Base-by-base conservation (phyloP, 2,329 filamentous ascomycete species). In the Botrytis deweyae region DNA sequence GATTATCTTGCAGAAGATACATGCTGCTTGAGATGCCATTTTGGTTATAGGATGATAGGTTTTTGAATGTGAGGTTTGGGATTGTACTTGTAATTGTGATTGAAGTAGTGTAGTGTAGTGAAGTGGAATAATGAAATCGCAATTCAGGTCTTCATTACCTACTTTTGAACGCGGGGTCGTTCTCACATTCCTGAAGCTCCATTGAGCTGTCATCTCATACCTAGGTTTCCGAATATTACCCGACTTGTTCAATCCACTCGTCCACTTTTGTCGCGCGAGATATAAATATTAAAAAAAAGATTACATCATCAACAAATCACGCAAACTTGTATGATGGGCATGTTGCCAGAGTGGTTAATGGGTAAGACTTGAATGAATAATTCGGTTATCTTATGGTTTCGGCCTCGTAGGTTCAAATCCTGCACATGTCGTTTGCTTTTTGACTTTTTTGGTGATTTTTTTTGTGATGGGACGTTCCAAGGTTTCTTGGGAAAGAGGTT, bases 1-100 rank as follows among this genome's bases (percentile, higher is more conserved):
- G 86, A 99, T 92, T 82, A 99, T 98, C 84, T 94, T 97, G 88
- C 96, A 99, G 86, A 99, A 99, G 81, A 98, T 94, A 83, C 96
- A 99, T 76, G 91, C 87, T 72, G 91, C 87, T 68, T 68, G 66
- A 22, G 66, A 68, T 8, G 66, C 49, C 66, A 68, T 68, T 29
- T 40, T 58, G 25, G 10, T 67, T n/a, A 20, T 10, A 4, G 1
- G 9, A 18, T 66, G 20, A 3, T 2, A 18, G 14, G n/a, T 10
- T 58, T 61, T 52, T 16, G 25, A 20, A n/a, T 16, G 14, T 16
- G 3, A 25, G 22, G 14, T 29, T 6, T 68, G 7, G 33, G 38
- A 7, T 67, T n/a, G 46, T 12, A 36, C 25, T 42, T 36, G n/a
- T 46, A 20, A 3, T 46, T 46, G 44, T 8, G 20, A 9, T 22